Conservation (phyloP, 768 basidiomycete species). For the Clavaria fumosa region DNA sequence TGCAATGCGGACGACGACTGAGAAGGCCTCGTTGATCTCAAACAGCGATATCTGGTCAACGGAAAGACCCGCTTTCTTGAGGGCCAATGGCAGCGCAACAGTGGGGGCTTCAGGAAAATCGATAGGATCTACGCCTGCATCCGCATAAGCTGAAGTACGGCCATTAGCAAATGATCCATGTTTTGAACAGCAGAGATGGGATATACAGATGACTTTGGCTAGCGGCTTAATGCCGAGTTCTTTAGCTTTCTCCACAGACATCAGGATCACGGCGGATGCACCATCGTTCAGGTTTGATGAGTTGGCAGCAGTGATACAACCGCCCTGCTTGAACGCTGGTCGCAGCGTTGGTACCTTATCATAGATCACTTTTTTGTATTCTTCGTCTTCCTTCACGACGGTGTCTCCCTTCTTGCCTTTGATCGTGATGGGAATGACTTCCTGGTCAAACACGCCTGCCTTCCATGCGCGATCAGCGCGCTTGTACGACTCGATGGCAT, state of each 20-base stretch:
- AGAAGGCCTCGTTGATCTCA: conserved; percentile 98
- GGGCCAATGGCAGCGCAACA: conserved; percentile 74
- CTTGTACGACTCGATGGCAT: conserved; percentile 90
- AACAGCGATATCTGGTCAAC: conserved; percentile 78
- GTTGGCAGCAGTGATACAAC: conserved; percentile 92
- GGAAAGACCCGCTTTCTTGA: conserved; percentile 74
- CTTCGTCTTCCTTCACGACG: conserved; percentile 87
- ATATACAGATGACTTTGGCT: conserved; percentile 88
- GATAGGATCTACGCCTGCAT: conserved; percentile 91
- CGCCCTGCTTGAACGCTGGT: conserved; percentile 82
- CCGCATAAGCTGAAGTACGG: conserved; percentile 64
- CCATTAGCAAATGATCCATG: conserved; percentile 3
- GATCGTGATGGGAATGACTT: conserved; percentile 82
- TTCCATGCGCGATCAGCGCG: conserved; percentile 89
- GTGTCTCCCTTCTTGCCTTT: conserved; percentile 91
- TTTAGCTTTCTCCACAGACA: conserved; percentile 84
- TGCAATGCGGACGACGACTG: conserved; percentile 79
- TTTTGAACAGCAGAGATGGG: neutral
- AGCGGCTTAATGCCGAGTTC: conserved; percentile 84
- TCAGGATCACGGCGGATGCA: conserved; percentile 88
- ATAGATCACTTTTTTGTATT: conserved; percentile 91
- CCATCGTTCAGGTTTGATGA: conserved; percentile 92
- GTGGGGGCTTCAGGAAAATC: conserved; percentile 96
- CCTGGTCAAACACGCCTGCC: conserved; percentile 66
- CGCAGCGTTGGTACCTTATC: conserved; percentile 84